Base-by-base conservation (phyloP, 805 yeast genomes). In the Candida berthetii region DNA sequence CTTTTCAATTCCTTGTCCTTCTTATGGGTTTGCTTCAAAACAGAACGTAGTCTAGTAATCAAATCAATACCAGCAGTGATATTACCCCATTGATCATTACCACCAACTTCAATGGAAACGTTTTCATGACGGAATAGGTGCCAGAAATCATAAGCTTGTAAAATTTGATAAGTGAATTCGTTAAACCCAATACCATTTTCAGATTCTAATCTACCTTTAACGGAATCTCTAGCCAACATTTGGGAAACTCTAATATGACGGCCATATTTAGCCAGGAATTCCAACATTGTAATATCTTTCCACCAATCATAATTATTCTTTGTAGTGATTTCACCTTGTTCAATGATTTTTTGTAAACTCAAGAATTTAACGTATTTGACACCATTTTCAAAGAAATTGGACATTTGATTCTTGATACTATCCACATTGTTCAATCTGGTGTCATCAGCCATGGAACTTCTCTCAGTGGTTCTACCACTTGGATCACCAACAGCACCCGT, bases 41-140 rank as follows among this genome's bases (percentile, higher is more conserved):
- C 50, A 50, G 46, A 60, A 52, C 50, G 60, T 22, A 85, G 58
- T 47, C 96, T 67, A 1, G 82, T 69, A 32, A 90, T 88, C 43
- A 93, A 69, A 54, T 93, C 99, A 32, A 86, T 76, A 0, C 99
- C 99, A 1, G 98, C 97, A 2, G 95, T 87, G 44, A 93, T 93
- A 54, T 93, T 93, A 1, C 99, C 99, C 89, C 96, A 93, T 62
- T 93, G 99, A 59, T 93, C 99, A 57, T 85, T 89, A 6, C 99
- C 99, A 19, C 99, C 99, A 29, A 85, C 80, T 65, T 93, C 98
- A 13, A 89, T 62, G 35, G 71, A 69, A 35, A 90, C 90, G 3
- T 68, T 61, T 31, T 76, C 62, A 14, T 74, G 58, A 31, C 71
- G 72, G 65, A 78, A 79, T 43, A 93, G 64, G 56, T 90, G 88